Percentiles rank a stretch among this genome's conserved stretches.
Conservation (phyloP, 768 basidiomycete species). For the Xanthoconium stramineum region DNA sequence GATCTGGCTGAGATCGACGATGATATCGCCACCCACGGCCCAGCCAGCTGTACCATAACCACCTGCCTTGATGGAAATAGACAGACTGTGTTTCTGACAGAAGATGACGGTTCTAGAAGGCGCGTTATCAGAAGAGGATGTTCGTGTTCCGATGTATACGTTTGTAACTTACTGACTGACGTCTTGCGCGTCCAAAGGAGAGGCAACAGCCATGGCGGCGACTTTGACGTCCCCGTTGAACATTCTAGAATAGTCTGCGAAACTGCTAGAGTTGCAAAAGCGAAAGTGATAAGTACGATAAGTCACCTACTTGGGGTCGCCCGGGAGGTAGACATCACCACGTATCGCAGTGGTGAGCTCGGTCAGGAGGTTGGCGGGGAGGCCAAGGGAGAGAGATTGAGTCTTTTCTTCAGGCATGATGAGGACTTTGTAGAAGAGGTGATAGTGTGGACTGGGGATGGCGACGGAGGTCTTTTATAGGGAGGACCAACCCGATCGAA, state of each 20-base stretch:
- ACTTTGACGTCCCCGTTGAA: slow-evolving; percentile 78
- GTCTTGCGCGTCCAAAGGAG: slow-evolving; percentile 76
- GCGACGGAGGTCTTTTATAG: slow-evolving; percentile 14
- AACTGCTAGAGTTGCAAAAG: slow-evolving; percentile 18
- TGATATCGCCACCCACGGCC: slow-evolving; percentile 82
- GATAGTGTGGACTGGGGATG: slow-evolving; percentile 5
- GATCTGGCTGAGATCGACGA: slow-evolving; percentile 75
- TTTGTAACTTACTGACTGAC: slow-evolving; percentile 67
- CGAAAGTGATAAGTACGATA: background rate
- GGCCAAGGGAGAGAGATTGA: background rate
- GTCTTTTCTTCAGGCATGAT: slow-evolving; percentile 16
- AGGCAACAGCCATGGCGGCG: slow-evolving; percentile 58
- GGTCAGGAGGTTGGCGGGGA: slow-evolving; percentile 34
- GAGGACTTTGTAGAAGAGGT: background rate
- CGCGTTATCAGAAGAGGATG: slow-evolving; percentile 1
- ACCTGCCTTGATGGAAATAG: slow-evolving; percentile 82
- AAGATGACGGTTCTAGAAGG: slow-evolving; percentile 60
- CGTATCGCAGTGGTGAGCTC: slow-evolving; percentile 46
- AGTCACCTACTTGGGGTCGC: slow-evolving; percentile 38
- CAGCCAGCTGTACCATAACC: slow-evolving; percentile 91
- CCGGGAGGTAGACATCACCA: slow-evolving; percentile 45
- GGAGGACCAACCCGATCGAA: background rate
- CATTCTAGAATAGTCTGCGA: slow-evolving; percentile 38
- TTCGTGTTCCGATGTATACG: slow-evolving; percentile 1
- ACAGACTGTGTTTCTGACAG: slow-evolving; percentile 65